Base-by-base conservation (phyloP, 2,329 filamentous ascomycete species). In the Ophiocordyceps camponoti-rufipedis region DNA sequence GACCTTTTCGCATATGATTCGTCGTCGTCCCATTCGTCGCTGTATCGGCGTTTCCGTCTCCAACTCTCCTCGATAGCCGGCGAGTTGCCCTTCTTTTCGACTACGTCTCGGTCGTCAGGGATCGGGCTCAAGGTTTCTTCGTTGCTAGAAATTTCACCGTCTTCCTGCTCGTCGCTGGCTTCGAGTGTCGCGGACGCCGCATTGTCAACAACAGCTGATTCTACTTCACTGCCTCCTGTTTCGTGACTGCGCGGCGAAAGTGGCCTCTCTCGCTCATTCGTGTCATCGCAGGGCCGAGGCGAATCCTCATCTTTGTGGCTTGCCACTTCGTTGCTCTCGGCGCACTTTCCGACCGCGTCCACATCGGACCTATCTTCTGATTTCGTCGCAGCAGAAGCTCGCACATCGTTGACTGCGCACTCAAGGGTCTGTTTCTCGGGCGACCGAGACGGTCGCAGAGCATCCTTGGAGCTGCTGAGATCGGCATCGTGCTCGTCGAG, bases 31-130 rank as follows among this genome's bases (percentile, higher is more conserved):
- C 38, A 29, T 13, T 51, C 44, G n/a, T 46, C 44, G 41, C 43
- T 31, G 39, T 39, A 45, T n/a, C 40, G 42, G 28, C 48, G 42
- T 43, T 50, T 47, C 29, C 46, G 44, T 28, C 46, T 44, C 39
- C 39, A 23, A 16, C 48, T 39, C 9, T 47, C n/a, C 29, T 43
- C 19, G 43, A 41, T n/a, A 13, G 45, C 19, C 2, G 39, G 43
- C n/a, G 42, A 42, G n/a, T 14, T 28, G 19, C 19, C 5, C 38
- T 23, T 39, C 10, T 35, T 42, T 4, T 46, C 38, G 10, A 12
- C 19, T 31, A n/a, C n/a, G 6, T 5, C 16, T 13, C 13, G 16
- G 14, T 11, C 5, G 18, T 38, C 38, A 2, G 8, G 41, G 14
- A 10, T 16, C 11, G 32, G 35, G 19, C 28, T 47, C 28, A 18